phyloP scores from a whole-genome alignment of 169 alveolate genomes.

The Eimeria maxima region DNA sequence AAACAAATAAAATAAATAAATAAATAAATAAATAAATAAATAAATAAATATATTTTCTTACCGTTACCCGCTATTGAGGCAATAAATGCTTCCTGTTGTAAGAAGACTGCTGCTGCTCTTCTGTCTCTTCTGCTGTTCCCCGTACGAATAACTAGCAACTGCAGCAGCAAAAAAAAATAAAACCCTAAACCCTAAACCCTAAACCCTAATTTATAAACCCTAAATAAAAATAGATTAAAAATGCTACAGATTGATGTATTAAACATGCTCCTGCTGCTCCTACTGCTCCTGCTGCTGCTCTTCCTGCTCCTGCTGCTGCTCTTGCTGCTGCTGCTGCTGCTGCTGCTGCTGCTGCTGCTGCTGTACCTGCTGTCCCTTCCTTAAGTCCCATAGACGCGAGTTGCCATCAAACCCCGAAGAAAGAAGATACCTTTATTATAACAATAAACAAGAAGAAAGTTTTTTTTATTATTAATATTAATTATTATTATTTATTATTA shows the following conservation, averaged over 20 bases:
- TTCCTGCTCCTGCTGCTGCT: too few relatives aligned
- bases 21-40: neutral
- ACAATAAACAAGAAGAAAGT: neutral
- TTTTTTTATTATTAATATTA: neutral
- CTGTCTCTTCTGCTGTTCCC: neutral
- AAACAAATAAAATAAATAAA: neutral
- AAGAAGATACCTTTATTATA: constrained; percentile 21
- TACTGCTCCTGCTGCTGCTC: too few relatives aligned
- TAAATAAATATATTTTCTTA: neutral
- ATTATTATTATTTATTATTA: too few relatives aligned
- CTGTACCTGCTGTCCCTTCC: constrained; percentile 65
- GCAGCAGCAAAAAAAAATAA: neutral
- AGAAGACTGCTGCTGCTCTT: constrained; percentile 6
- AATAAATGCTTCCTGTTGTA: constrained; percentile 5
- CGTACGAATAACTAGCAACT: constrained; percentile 23
- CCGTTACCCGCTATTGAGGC: constrained; percentile 19
- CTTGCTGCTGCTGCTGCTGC: too few relatives aligned
- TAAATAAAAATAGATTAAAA: too few relatives aligned
- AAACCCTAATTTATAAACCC: too few relatives aligned
- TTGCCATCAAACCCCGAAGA: constrained; percentile 75
- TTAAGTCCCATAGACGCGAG: constrained; percentile 68
- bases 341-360: too few relatives aligned
- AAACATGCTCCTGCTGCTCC: too few relatives aligned
- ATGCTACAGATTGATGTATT: too few relatives aligned
- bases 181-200: too few relatives aligned